These are phyloP conservation scores for Monosporascus sp. DNA, from an alignment of 2,329 filamentous ascomycete genomes.

Conservation along the genomic window DNA sequence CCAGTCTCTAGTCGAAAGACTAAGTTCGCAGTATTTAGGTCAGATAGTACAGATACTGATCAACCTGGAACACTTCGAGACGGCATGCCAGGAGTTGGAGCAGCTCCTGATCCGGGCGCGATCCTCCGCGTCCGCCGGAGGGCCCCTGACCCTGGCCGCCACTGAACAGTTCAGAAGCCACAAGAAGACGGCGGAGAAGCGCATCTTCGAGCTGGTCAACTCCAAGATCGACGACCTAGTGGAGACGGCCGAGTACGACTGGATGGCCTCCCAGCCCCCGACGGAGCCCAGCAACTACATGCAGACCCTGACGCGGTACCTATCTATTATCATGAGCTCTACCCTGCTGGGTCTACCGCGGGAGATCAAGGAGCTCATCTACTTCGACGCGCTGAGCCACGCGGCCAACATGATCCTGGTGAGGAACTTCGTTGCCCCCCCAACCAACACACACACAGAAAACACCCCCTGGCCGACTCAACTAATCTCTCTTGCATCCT, in stretches of 20 bases:
- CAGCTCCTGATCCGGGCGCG: constrained; percentile 78
- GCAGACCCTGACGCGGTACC: constrained; percentile 86
- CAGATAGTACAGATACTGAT: constrained; percentile 99
- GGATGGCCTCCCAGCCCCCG: constrained; percentile 55
- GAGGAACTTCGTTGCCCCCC: too few species aligned
- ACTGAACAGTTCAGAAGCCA: constrained; percentile 83
- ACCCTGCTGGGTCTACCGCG: constrained; percentile 88
- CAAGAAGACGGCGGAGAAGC: constrained; percentile 94
- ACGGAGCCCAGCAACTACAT: constrained; percentile 87
- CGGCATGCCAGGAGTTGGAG: constrained; percentile 85
- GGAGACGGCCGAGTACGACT: constrained; percentile 96
- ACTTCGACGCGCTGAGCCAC: constrained; percentile 92
- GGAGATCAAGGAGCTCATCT: constrained; percentile 95
- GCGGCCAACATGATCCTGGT: constrained; percentile 81
- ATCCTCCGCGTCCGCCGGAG: constrained; percentile 74
- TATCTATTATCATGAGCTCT: constrained; percentile 94
- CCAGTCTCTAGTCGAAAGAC: constrained; percentile 77
- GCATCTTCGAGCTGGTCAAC: constrained; percentile 97
- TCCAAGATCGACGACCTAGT: constrained; percentile 97
- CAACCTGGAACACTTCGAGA: constrained; percentile 95
- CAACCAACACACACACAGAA: too few species aligned
- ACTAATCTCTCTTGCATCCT: background rate
- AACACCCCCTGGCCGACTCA: background rate
- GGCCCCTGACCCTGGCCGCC: constrained; percentile 72
- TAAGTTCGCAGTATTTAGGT: constrained; percentile 88